These are phyloP conservation scores for Bruguiera parviflora DNA, from an alignment of 345 rosid species.

Conservation along the genomic window DNA sequence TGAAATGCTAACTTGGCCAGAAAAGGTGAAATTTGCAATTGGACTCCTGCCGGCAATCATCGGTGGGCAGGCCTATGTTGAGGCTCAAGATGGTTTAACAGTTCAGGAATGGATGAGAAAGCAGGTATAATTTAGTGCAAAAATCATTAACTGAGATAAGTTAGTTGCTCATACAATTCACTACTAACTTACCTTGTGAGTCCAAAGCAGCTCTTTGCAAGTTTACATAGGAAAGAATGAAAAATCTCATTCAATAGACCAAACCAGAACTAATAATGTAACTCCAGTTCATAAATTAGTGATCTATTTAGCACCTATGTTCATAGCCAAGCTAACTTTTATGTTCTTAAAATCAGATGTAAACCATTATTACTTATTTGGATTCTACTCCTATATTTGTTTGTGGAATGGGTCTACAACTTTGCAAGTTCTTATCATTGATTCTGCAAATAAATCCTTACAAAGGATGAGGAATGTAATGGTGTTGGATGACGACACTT, in stretches of 20 bases:
- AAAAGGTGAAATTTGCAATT: conserved; percentile 90
- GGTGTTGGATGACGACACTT: too few relatives aligned
- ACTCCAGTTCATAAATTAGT: not conserved
- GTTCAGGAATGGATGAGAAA: conserved; percentile 89
- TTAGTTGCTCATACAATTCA: not conserved
- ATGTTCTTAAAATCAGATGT: not conserved
- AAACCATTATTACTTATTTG: not conserved
- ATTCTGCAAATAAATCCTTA: too few relatives aligned
- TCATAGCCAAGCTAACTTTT: not conserved
- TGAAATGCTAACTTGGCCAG: conserved; percentile 97
- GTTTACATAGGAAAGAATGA: not conserved
- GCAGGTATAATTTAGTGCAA: conserved; percentile 43
- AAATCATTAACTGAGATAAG: not conserved
- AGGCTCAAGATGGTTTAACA: conserved; percentile 85
- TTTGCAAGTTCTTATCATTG: too few relatives aligned
- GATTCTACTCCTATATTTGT: too few relatives aligned
- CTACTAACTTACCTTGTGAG: too few relatives aligned
- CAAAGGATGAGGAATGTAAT: too few relatives aligned
- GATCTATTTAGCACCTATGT: not conserved
- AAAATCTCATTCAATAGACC: not conserved
- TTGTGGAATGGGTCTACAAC: not conserved
- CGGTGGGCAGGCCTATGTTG: conserved; percentile 91
- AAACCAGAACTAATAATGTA: not conserved
- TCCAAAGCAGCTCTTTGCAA: too few relatives aligned
- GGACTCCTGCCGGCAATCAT: conserved; percentile 93